Evolutionary conservation across 192 early-diverging fungal species (phyloP).

Genomic region (Geosiphon pyriformis): DNA sequence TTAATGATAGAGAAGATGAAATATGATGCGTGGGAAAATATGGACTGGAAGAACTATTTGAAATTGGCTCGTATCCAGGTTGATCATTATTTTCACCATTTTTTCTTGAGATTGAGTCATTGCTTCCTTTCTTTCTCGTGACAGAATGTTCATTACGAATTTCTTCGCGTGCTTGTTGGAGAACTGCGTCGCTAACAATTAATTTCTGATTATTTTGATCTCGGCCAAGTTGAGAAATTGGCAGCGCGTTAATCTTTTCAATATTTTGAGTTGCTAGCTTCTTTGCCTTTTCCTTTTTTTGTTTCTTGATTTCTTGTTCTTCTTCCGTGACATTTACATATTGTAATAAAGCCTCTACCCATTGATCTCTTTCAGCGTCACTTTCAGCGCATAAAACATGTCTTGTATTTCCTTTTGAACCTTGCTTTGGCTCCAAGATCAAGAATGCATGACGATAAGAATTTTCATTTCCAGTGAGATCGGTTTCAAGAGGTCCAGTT

Average conservation of each 20-base stretch:
- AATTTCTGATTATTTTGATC: conserved; percentile 30
- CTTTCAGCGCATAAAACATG: conserved; percentile 86
- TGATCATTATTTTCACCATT: neutral
- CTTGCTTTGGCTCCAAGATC: conserved; percentile 72
- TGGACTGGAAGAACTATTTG: neutral
- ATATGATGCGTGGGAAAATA: neutral
- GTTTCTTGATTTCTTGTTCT: conserved; percentile 25
- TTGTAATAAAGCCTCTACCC: conserved; percentile 68
- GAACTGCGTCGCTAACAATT: conserved; percentile 30
- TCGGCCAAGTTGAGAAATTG: conserved; percentile 31
- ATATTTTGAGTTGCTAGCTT: conserved; percentile 24
- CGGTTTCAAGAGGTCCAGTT: conserved; percentile 18
- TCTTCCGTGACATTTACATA: conserved; percentile 35
- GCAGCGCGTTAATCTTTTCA: conserved; percentile 30
- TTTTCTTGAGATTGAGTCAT: neutral
- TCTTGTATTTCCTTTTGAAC: conserved; percentile 50
- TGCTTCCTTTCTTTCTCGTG: conserved; percentile 12
- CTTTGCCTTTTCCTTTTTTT: conserved; percentile 21
- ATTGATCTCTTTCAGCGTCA: conserved; percentile 87
- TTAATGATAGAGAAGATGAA: neutral
- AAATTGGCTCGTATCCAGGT: neutral
- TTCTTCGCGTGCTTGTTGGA: conserved; percentile 31
- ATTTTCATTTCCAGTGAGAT: conserved; percentile 42
- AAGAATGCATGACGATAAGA: conserved; percentile 82
- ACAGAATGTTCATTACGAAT: conserved; percentile 18